Base-by-base conservation (phyloP, 2,329 filamentous ascomycete species). In the Didymella pomorum region DNA sequence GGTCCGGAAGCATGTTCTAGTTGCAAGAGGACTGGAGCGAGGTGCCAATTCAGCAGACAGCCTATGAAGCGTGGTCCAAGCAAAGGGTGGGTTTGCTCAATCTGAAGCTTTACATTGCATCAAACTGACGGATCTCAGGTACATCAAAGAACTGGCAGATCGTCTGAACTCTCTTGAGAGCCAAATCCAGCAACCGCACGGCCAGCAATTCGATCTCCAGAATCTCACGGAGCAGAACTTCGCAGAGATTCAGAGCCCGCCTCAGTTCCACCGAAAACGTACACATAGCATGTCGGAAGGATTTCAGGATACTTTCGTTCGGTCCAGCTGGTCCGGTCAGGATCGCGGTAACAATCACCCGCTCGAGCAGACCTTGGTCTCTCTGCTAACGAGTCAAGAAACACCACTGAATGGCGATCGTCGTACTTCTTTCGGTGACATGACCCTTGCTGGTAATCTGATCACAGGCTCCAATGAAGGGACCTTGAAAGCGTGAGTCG, bases 1-100 rank as follows among this genome's bases (percentile, higher is more conserved):
- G 76, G 75, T 1, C 75, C 76, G 14, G 74, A 76, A 61, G 70
- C 76, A 29, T 78, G 76, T 56, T 78, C 76, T 21, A 77, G 74
- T 51, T 78, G 76, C 52, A 78, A 78, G 60, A 66, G 75, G 43
- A 77, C 76, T 1, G 74, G 74, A 2, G 73, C 75, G 18, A 68
- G 72, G n/a, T 78, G 76, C 46, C 76, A 77, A 49, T 78, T 78
- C 52, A 78, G 75, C 49, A 68, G 76, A 51, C 75, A 78, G 54
- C 76, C 76, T 2, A 77, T 78, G 75, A 78, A 78, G 63, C 74
- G 76, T 35, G 76, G 76, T 3, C 76, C 76, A 11, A 78, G 75
- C 63, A 78, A 78, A 77, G 76, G 76, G 74, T 76, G 67, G 29
- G 60, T 29, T 39, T 14, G 9, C 12, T 18, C 11, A 10, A 25